These are phyloP conservation scores for Plenodomus lindquistii DNA, from an alignment of 2,329 filamentous ascomycete species.

Conservation along the genomic window DNA sequence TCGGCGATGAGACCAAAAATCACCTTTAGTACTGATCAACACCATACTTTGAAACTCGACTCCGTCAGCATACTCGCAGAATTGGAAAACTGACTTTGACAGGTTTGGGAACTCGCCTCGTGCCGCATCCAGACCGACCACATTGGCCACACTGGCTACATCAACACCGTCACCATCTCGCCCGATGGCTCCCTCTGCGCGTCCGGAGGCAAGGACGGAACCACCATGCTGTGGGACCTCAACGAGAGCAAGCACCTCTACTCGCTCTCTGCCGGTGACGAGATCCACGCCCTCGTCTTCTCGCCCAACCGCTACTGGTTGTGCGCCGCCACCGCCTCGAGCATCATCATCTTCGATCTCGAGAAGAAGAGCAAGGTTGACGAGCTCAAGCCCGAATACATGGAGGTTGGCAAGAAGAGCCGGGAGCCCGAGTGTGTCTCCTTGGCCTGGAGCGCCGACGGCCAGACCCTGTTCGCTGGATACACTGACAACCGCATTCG, in stretches of 20 bases:
- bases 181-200: slow-evolving; percentile 98
- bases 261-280: slow-evolving; percentile 98
- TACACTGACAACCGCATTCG: slow-evolving; percentile 93
- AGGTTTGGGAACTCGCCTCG: slow-evolving; percentile 99
- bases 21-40: slow-evolving; percentile 77
- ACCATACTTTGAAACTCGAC: slow-evolving; percentile 1
- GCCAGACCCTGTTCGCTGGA: slow-evolving; percentile 98
- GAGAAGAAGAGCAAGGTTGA: slow-evolving; percentile 99
- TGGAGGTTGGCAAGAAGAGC: slow-evolving; percentile 97
- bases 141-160: slow-evolving; percentile 99
- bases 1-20: slow-evolving; percentile 96
- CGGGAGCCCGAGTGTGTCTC: slow-evolving; percentile 97
- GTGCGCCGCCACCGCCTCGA: slow-evolving; percentile 93
- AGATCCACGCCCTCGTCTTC: slow-evolving; percentile 99
- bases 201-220: slow-evolving; percentile 99
- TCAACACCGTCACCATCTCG: slow-evolving; percentile 99
- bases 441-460: slow-evolving; percentile 96
- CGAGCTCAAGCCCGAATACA: slow-evolving; percentile 98
- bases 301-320: slow-evolving; percentile 99
- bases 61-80: slow-evolving; percentile 4
- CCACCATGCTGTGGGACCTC: slow-evolving; percentile 99
- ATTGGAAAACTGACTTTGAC: slow-evolving; percentile 28
- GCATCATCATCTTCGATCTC: slow-evolving; percentile 99
- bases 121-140: slow-evolving; percentile 99
- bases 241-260: slow-evolving; percentile 99